Evolutionary conservation across 345 rosid genomes (phyloP), one percentile per base, ranked within the genome.

Genomic region (Leavenworthia alabamica): DNA sequence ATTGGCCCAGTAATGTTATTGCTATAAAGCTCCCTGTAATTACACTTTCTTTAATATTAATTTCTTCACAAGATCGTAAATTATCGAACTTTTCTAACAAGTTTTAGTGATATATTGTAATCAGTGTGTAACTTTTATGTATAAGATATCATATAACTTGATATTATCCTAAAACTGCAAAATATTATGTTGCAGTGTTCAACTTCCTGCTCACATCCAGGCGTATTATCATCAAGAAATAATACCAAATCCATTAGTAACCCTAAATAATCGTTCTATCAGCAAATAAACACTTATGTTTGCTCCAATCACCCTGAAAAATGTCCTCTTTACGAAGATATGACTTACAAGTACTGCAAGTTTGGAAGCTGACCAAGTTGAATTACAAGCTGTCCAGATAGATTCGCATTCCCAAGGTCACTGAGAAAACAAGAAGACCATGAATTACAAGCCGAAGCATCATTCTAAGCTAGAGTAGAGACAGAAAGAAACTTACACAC

Each of bases 261-360:
- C 7, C 40, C 14, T 36, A 4, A n/a, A 36, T n/a, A 36, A 36
- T n/a, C 7, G n/a, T 36, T 36, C 40, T 12, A 36, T n/a, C 5
- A 2, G 7, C n/a, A 36, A 36, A 12, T 36, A 36, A 35, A 36
- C 14, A n/a, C 40, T 12, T 4, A 36, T 12, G 15, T 12, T 36
- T 36, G 40, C 14, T 36, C 40, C 52, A 59, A 10, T 15, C 4
- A 41, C 26, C 42, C 13, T 37, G 6, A 53, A 42, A 31, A 2
- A 54, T 3, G 11, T 56, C 15, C 12, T n/a, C n/a, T 9, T 59
- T 50, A 51, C 8, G 24, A 60, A 57, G 60, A 50, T 27, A 44
- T 17, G 66, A 82, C 96, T 89, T 75, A 92, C 98, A 92, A 77
- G 76, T 92, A 92, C 74, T 89, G 98, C 79, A 92, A 82, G 75